Conservation (phyloP, 2,329 filamentous ascomycete species). For the Neopestalotiopsis sp. region DNA sequence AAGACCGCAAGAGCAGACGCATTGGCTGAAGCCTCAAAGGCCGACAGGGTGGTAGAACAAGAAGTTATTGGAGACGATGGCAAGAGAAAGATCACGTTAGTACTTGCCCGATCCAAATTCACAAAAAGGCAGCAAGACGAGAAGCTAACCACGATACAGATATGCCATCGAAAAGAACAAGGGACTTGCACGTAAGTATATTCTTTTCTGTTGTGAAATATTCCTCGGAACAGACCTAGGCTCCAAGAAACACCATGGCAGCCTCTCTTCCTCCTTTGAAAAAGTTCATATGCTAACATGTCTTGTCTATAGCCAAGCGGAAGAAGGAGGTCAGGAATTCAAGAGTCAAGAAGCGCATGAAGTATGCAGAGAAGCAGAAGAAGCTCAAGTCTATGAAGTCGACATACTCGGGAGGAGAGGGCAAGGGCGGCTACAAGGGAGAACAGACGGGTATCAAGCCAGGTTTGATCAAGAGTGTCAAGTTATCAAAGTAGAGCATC, state of each 20-base stretch:
- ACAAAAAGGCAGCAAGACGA: not conserved
- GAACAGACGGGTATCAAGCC: constrained; percentile 96
- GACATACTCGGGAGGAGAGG: constrained; percentile 84
- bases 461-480: constrained; percentile 89
- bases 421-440: constrained; percentile 85
- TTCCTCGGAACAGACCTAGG: no score
- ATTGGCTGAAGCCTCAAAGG: constrained; percentile 65
- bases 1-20: constrained; percentile 65
- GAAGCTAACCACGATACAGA: constrained; percentile 8
- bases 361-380: constrained; percentile 95
- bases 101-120: not conserved
- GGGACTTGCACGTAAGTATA: constrained; percentile 10
- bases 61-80: constrained; percentile 80
- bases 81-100: constrained; percentile 80
- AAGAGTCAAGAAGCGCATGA: constrained; percentile 10
- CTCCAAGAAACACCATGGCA: no score
- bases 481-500: constrained; percentile 61
- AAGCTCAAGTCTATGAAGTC: constrained; percentile 88
- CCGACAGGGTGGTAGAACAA: constrained; percentile 67
- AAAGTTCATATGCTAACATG: not conserved
- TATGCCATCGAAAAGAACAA: constrained; percentile 17
- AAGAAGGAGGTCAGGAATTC: constrained; percentile 16
- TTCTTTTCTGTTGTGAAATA: not conserved
- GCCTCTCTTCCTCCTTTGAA: not conserved
- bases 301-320: not conserved